Base-by-base conservation (phyloP, 306 rosid genomes). In the Fragaria iinumae region DNA sequence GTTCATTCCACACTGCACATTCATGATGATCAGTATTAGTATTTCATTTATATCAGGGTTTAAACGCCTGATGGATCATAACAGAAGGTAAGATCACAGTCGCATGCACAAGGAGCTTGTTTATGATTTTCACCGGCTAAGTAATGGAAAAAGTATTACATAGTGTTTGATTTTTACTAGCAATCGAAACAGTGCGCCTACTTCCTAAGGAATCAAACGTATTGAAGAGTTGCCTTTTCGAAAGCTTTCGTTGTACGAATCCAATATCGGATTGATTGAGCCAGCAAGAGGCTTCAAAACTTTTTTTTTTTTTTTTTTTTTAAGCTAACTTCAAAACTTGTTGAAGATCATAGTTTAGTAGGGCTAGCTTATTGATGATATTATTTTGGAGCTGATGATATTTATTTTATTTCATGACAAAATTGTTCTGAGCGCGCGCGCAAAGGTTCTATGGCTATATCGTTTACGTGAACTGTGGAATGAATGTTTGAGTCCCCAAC, bases 1-100 rank as follows among this genome's bases (percentile, higher is more conserved):
- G 59, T 75, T 89, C 99, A 36, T 83, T 95, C 99, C 99, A 95
- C 73, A 95, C 99, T 95, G 89, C 88, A 84, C 69, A 36, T 65
- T 36, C 45, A 65, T 18, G 6, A 36, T 60, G 9, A 60, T 60
- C 66, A 60, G 5, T 27, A 12, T 60, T 27, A 60, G 38, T 12
- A 4, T 4, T 13, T 65, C 47, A 8, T 34, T 17, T 3, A 17
- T 17, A 3, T 38, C 8, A 65, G 45, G 69, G 47, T 63, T 27
- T 25, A 57, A 17, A 59, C 18, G 8, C 32, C 1, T 59, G 20
- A 55, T 50, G 25, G 11, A 53, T 62, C 39, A 6, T 18, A 62
- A 29, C 38, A 7, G 2, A 29, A 63, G 6, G 12, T 21, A n/a
- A 57, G 17, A 25, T 13, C 39, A 62, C 38, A 62, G 68, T 27